Percentiles rank a stretch among this genome's conserved stretches.
phyloP scores from a whole-genome alignment of 176 grass and related monocot species.

The Carex parvula region DNA sequence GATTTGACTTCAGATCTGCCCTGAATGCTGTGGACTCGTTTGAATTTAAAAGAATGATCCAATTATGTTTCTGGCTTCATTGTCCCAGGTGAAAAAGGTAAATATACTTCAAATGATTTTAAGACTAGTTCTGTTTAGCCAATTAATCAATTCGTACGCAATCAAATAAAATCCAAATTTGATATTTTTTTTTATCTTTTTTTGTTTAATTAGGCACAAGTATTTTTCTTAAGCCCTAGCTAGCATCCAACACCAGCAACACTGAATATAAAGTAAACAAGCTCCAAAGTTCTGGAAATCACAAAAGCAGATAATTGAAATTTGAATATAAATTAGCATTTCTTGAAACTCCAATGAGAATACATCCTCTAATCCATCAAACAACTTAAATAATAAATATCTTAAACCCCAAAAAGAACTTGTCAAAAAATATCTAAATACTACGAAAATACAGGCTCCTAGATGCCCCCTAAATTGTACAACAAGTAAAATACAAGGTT shows the following conservation, averaged over 20 bases:
- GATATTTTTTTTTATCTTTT: neutral
- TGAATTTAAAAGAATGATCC: no score
- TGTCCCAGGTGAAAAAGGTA: no score
- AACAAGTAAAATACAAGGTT: neutral
- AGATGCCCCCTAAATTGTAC: neutral
- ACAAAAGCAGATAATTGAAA: neutral
- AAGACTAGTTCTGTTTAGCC: no score
- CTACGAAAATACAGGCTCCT: neutral
- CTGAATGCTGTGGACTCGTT: no score
- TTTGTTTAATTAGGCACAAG: neutral
- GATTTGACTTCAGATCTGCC: no score
- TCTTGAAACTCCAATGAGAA: conserved; percentile 4
- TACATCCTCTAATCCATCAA: conserved; percentile 12
- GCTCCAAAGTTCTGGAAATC: neutral
- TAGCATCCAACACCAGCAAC: neutral
- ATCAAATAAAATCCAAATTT: neutral
- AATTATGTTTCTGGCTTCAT: no score
- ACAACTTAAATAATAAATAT: neutral
- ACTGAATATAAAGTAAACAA: neutral
- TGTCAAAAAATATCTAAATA: neutral
- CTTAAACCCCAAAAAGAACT: neutral
- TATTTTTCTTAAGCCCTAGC: neutral
- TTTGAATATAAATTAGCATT: neutral
- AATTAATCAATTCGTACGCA: no score
- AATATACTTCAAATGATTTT: no score